Conservation (phyloP, 768 basidiomycete genomes). For the Boletus rex-veris region DNA sequence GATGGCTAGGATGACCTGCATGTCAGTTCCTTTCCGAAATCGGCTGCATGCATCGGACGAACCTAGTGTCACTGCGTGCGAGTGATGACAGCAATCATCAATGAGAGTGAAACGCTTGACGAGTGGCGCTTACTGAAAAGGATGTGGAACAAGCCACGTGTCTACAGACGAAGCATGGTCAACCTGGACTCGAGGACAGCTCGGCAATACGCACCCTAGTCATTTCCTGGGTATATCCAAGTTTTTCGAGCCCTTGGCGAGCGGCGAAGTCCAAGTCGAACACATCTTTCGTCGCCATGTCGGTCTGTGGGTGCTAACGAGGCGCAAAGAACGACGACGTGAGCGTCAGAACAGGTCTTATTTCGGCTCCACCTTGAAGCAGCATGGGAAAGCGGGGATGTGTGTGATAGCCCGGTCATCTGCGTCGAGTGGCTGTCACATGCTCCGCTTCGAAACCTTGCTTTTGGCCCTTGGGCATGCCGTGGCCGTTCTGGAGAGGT, state of each 20-base stretch:
- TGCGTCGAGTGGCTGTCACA: no score
- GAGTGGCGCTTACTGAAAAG: slow-evolving; percentile 45
- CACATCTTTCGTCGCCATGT: slow-evolving; percentile 11
- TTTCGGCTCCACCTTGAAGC: background rate
- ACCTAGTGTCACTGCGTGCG: slow-evolving; percentile 47
- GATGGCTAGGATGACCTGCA: slow-evolving; percentile 39
- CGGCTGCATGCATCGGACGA: background rate
- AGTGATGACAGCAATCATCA: background rate
- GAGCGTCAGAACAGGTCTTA: background rate
- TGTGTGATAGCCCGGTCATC: no score
- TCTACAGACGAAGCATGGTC: slow-evolving; percentile 27
- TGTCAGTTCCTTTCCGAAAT: slow-evolving; percentile 1
- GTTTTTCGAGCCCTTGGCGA: slow-evolving; percentile 40
- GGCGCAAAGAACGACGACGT: background rate
- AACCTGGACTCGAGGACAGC: background rate
- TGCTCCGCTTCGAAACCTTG: no score
- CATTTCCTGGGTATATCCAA: slow-evolving; percentile 57
- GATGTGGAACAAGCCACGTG: slow-evolving; percentile 49
- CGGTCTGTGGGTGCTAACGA: background rate
- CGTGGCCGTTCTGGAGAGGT: no score
- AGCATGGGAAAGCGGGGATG: no score
- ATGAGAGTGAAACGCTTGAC: background rate
- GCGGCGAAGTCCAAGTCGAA: slow-evolving; percentile 26
- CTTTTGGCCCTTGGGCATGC: no score
- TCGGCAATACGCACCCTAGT: slow-evolving; percentile 36